Evolutionary conservation across 306 rosid species (phyloP).

Genomic region (Arachis hypogaea): DNA sequence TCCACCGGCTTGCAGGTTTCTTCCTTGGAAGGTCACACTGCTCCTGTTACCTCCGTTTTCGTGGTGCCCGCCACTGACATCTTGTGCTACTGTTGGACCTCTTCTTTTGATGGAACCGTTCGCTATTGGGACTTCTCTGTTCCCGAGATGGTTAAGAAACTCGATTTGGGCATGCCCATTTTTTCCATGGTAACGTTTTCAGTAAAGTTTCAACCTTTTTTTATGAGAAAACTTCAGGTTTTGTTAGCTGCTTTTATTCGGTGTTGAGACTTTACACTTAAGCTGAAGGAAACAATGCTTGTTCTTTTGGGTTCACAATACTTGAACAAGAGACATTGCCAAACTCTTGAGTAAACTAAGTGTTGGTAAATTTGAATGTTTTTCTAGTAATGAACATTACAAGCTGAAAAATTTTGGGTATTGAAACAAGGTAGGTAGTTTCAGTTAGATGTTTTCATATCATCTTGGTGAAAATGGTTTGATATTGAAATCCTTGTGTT

Average conservation of each 20-base stretch:
- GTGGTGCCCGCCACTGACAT: constrained; percentile 61
- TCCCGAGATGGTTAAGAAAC: constrained; percentile 63
- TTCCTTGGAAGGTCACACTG: constrained; percentile 74
- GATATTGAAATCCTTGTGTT: background rate
- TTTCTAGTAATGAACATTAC: background rate
- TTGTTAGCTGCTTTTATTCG: background rate
- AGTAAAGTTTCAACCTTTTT: background rate
- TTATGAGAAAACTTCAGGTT: background rate
- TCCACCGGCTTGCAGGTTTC: constrained; percentile 67
- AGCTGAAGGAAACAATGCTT: background rate
- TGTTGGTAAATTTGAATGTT: background rate
- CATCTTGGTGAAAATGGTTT: background rate
- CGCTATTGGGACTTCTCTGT: constrained; percentile 80
- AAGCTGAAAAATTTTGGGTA: background rate
- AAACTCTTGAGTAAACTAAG: background rate
- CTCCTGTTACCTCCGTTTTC: constrained; percentile 63
- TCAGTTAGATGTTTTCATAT: background rate
- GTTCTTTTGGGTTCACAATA: background rate
- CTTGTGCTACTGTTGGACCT: constrained; percentile 75
- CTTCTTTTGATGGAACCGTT: constrained; percentile 81
- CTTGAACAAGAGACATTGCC: background rate
- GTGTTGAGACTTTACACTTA: background rate
- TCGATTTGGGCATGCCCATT: constrained; percentile 60
- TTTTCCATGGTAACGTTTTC: constrained; percentile 64
- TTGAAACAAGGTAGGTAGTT: background rate